A percentile compares a stretch with the other conserved stretches of the same genome.
Evolutionary conservation across 805 yeast genomes (phyloP).

Genomic region (Kuraishia floccosa): DNA sequence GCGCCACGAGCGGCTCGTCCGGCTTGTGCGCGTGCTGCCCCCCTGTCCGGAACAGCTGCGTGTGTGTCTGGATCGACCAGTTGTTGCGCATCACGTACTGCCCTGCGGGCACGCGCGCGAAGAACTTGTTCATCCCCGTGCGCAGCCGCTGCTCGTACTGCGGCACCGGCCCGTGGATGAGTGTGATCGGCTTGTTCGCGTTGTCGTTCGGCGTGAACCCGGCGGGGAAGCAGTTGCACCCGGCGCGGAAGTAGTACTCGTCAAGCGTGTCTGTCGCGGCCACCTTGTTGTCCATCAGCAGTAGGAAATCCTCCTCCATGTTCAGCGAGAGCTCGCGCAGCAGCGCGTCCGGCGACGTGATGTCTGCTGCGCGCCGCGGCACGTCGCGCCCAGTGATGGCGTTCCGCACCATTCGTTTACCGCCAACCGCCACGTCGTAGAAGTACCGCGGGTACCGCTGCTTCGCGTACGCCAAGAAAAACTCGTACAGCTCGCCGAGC

Average conservation of each 20-base stretch:
- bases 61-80: slow-evolving; percentile 52
- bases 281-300: slow-evolving; percentile 23
- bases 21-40: slow-evolving; percentile 16
- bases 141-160: slow-evolving; percentile 39
- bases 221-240: slow-evolving; percentile 48
- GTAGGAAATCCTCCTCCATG: slow-evolving; percentile 47
- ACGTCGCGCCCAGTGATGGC: slow-evolving; percentile 27
- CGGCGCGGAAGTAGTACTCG: slow-evolving; percentile 42
- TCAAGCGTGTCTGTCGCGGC: slow-evolving; percentile 15
- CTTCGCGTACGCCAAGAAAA: slow-evolving; percentile 14
- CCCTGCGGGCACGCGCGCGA: slow-evolving; percentile 35
- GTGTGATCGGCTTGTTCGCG: slow-evolving; percentile 36
- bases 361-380: slow-evolving; percentile 18
- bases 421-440: not conserved
- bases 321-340: slow-evolving; percentile 5
- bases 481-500: slow-evolving; percentile 38
- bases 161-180: slow-evolving; percentile 57
- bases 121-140: slow-evolving; percentile 49
- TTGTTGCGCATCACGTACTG: slow-evolving; percentile 46
- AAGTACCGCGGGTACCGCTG: slow-evolving; percentile 12
- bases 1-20: slow-evolving; percentile 13
- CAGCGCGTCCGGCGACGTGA: slow-evolving; percentile 7
- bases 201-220: slow-evolving; percentile 50
- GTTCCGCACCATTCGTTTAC: slow-evolving; percentile 4
- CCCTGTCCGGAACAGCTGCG: slow-evolving; percentile 25